phyloP scores from a whole-genome alignment of 371 early-diverging fungal species.

The Modicella reniformis region DNA sequence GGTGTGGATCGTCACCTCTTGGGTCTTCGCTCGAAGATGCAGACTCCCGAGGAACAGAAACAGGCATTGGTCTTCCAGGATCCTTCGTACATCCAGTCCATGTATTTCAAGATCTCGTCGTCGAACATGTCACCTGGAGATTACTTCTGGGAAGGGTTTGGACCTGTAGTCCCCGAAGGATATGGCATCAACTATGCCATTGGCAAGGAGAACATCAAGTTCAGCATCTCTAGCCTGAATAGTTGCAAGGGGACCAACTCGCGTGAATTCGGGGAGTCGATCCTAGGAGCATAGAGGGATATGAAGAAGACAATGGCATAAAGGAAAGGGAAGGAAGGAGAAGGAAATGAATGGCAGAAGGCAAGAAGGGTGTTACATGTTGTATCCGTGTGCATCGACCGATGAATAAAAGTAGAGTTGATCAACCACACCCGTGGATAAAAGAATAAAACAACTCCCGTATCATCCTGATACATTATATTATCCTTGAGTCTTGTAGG shows the following conservation, averaged over 20 bases:
- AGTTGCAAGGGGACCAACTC: conserved; percentile 61
- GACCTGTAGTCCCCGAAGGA: conserved; percentile 81
- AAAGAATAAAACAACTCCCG: too few relatives aligned
- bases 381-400: too few relatives aligned
- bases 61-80: conserved; percentile 73
- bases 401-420: too few relatives aligned
- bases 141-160: conserved; percentile 82
- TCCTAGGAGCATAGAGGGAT: conserved; percentile 66
- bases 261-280: conserved; percentile 63
- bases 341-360: background rate
- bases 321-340: background rate
- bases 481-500: too few relatives aligned
- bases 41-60: conserved; percentile 59
- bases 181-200: conserved; percentile 90
- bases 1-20: conserved; percentile 88
- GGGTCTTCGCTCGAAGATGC: conserved; percentile 73
- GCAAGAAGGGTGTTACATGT: too few relatives aligned
- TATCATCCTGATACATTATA: too few relatives aligned
- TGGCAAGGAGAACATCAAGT: conserved; percentile 79
- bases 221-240: conserved; percentile 79
- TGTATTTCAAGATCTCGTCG: conserved; percentile 75
- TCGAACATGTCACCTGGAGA: conserved; percentile 82
- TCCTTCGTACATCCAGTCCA: conserved; percentile 68
- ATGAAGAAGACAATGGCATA: conserved; percentile 56
- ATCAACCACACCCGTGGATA: too few relatives aligned